These are phyloP conservation scores for Fusarium compactum DNA, from an alignment of 2,329 filamentous ascomycete species.

Conservation along the genomic window DNA sequence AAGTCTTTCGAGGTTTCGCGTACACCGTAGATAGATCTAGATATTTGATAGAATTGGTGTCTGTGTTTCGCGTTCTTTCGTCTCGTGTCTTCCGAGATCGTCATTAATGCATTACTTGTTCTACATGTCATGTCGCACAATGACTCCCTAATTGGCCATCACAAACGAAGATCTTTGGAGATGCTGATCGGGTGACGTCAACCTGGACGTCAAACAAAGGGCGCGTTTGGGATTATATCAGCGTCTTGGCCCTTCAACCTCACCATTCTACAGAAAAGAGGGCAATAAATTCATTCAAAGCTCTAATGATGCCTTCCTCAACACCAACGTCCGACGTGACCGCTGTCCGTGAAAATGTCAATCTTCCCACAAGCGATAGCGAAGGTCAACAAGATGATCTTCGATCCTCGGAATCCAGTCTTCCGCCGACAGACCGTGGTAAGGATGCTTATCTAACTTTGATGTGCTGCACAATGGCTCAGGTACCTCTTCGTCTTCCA, in stretches of 20 bases:
- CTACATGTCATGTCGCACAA: background rate
- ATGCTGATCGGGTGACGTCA: conserved; percentile 8
- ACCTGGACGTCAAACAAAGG: conserved; percentile 18
- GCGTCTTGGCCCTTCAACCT: background rate
- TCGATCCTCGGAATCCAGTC: background rate
- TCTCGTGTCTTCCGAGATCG: background rate
- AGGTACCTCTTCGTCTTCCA: conserved; percentile 29
- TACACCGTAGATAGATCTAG: background rate
- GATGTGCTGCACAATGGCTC: conserved; percentile 50
- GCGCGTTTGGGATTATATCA: background rate
- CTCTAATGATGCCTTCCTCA: background rate
- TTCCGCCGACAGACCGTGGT: conserved; percentile 49
- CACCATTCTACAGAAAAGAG: background rate
- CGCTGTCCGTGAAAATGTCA: too few species aligned
- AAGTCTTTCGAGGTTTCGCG: conserved; percentile 18
- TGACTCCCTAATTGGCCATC: background rate
- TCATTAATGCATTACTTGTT: background rate
- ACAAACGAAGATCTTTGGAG: background rate
- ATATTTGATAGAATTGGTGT: background rate
- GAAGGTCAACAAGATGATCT: background rate
- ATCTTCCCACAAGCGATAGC: background rate
- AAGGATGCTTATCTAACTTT: conserved; percentile 47
- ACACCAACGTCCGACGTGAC: background rate
- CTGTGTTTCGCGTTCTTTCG: background rate
- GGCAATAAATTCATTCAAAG: too few species aligned